These are phyloP conservation scores for Golubevia pallescens DNA, from an alignment of 1,284 basidiomycete genomes.

Conservation along the genomic window DNA sequence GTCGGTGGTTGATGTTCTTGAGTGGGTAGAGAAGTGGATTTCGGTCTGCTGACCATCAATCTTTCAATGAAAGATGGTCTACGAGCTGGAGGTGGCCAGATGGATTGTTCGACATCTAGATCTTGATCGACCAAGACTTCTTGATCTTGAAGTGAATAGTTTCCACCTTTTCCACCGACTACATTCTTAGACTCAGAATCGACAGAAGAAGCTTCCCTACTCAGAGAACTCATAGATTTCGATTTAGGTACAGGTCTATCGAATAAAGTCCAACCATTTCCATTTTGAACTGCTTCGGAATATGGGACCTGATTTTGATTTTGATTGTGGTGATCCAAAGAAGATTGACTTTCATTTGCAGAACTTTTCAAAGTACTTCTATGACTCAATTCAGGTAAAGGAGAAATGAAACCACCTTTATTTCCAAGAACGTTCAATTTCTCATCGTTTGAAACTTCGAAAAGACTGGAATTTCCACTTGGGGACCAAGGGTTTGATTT, in stretches of 20 bases:
- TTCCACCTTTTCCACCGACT: slow-evolving; percentile 10
- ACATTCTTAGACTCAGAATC: not conserved
- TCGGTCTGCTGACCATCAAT: slow-evolving; percentile 12
- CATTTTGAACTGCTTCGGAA: slow-evolving; percentile 20
- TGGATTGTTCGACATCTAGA: slow-evolving; percentile 19
- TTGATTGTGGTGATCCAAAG: too few relatives aligned
- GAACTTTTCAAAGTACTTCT: too few relatives aligned
- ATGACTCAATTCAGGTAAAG: too few relatives aligned
- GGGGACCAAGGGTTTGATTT: not conserved
- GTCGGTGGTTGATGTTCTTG: not conserved
- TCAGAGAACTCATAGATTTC: not conserved
- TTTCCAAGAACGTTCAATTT: too few relatives aligned
- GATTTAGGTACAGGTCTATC: slow-evolving; percentile 6
- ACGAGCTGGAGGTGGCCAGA: slow-evolving; percentile 18
- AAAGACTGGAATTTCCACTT: not conserved
- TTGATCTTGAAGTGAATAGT: slow-evolving; percentile 17
- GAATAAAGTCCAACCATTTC: slow-evolving; percentile 25
- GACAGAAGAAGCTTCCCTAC: slow-evolving; percentile 11
- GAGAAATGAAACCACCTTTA: too few relatives aligned
- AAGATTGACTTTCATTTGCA: too few relatives aligned
- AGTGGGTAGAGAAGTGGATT: not conserved
- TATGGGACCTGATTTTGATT: not conserved
- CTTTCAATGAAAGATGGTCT: slow-evolving; percentile 30
- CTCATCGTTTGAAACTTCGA: too few relatives aligned
- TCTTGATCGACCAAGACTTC: slow-evolving; percentile 13